A percentile compares a stretch with the other conserved stretches of the same genome.
phyloP scores from a whole-genome alignment of 1,284 basidiomycete genomes.

The Tetrapyrgos nigripes region DNA sequence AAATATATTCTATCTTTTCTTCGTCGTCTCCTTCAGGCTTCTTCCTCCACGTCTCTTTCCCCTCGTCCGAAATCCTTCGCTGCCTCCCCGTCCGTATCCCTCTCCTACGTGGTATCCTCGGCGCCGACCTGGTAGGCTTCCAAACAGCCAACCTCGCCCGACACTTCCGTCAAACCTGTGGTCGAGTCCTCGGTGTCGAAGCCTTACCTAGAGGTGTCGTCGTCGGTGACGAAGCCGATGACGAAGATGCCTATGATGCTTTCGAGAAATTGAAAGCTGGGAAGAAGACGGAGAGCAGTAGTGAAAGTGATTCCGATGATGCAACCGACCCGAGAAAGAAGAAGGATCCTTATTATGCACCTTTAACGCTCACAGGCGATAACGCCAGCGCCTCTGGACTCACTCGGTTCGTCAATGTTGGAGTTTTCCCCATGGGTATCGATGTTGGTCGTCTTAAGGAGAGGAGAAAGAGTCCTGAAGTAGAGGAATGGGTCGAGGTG shows the following conservation, averaged over 20 bases:
- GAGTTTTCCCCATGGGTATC: constrained; percentile 90
- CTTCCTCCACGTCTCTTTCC: constrained; percentile 91
- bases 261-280: too few species aligned
- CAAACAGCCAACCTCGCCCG: constrained; percentile 85
- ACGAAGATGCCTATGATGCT: too few species aligned
- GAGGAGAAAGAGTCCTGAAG: constrained; percentile 80
- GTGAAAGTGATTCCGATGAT: background rate
- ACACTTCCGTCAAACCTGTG: constrained; percentile 85
- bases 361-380: background rate
- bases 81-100: constrained; percentile 75
- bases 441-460: constrained; percentile 76
- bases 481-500: constrained; percentile 81
- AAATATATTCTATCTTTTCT: background rate
- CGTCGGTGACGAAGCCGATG: constrained; percentile 17
- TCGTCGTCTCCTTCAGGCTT: constrained; percentile 56
- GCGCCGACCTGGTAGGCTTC: constrained; percentile 71
- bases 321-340: background rate
- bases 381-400: background rate
- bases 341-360: background rate
- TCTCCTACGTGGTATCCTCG: constrained; percentile 78
- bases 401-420: constrained; percentile 78
- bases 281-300: constrained; percentile 22
- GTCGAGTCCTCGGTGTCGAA: constrained; percentile 81
- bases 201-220: constrained; percentile 82
- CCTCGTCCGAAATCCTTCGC: constrained; percentile 87